These are phyloP conservation scores for Hanseniaspora vineae DNA, from an alignment of 805 yeast genomes.

Conservation along the genomic window DNA sequence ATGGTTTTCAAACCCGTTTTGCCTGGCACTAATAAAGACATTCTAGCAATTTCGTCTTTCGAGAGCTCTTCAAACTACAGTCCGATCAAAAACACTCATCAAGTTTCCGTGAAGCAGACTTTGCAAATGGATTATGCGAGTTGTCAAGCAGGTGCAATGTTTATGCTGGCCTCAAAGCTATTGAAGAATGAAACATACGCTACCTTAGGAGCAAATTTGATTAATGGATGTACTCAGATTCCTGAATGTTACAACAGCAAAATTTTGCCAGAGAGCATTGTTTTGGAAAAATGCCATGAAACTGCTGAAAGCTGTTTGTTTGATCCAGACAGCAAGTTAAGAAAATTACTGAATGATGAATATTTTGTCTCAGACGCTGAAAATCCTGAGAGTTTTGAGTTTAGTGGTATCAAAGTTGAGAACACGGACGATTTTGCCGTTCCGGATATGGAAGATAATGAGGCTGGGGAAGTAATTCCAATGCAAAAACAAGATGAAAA, in stretches of 20 bases:
- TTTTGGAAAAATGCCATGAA: slow-evolving; percentile 14
- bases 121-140: slow-evolving; percentile 34
- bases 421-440: slow-evolving; percentile 1
- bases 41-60: background rate
- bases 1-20: slow-evolving; percentile 34
- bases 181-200: slow-evolving; percentile 26
- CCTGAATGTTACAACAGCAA: slow-evolving; percentile 25
- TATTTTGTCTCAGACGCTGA: slow-evolving; percentile 6
- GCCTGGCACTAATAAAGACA: slow-evolving; percentile 20
- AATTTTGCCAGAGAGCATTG: slow-evolving; percentile 29
- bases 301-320: slow-evolving; percentile 8
- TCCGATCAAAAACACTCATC: slow-evolving; percentile 14
- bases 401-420: background rate
- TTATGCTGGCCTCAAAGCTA: slow-evolving; percentile 33
- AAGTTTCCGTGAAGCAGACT: slow-evolving; percentile 17
- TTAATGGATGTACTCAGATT: slow-evolving; percentile 37
- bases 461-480: background rate
- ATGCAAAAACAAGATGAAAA: background rate
- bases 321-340: slow-evolving; percentile 10
- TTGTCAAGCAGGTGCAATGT: slow-evolving; percentile 44
- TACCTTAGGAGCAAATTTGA: slow-evolving; percentile 27
- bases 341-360: slow-evolving; percentile 12
- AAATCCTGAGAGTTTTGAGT: background rate
- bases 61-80: slow-evolving; percentile 10
- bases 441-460: background rate